Base-by-base conservation (phyloP, 306 rosid species). In the Trichosanthes truncata region DNA sequence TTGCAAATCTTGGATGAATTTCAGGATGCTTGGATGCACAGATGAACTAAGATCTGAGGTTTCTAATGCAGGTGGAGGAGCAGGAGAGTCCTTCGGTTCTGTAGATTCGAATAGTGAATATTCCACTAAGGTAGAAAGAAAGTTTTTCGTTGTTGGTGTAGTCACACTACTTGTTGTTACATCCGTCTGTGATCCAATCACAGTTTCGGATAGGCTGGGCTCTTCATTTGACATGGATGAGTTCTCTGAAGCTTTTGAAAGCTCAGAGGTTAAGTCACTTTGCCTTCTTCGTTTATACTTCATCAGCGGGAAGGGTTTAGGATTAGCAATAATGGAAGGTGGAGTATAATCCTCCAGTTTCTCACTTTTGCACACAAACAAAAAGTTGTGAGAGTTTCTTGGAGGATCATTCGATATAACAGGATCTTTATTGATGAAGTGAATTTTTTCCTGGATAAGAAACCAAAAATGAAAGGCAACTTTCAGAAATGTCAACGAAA, bases 71-170 rank as follows among this genome's bases (percentile, higher is more conserved):
- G 86, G 90, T 11, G 85, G 84, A 33, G 83, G 85, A 51, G 75
- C 79, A 0, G 87, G 57, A 29, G 80, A 74, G 46, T 69, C 83
- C 85, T 93, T 91, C 6, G 89, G 90, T 84, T 88, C 97, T 33
- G 92, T 89, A 77, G 99, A 87, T 80, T 96, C 98, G 11, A 88
- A 74, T 53, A 93, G 89, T 5, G 97, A 92, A 88, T 83, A 96
- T 80, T 93, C 97, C 83, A 93, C 99, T 81, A 96, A 83, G 40
- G 97, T 93, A 36, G 98, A 96, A 63, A 96, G 89, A 67, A 96
- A 91, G 69, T 89, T 93, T 73, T 89, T 91, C 14, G 88, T 93
- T 0, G 86, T 87, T 0, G 90, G 84, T 18, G 66, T 79, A 3
- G 55, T 36, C 18, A 9, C 49, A 41, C 77, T 65, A 8, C 35